A percentile compares a stretch with the other conserved stretches of the same genome.
phyloP scores from a whole-genome alignment of 2,329 filamentous ascomycete genomes.

The Huntiella omanensis region DNA sequence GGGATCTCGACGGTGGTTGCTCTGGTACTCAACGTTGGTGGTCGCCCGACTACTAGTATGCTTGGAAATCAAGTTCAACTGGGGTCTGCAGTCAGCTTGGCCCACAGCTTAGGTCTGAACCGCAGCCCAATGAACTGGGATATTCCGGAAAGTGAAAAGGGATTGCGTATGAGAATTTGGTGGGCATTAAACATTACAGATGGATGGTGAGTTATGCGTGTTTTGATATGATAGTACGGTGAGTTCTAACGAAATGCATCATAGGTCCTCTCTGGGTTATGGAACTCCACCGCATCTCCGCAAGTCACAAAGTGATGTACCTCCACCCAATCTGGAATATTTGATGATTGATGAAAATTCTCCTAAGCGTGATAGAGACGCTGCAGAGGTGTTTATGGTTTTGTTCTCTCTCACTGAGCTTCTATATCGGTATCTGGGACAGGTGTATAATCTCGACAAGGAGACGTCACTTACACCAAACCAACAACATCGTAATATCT shows the following conservation, averaged over 20 bases:
- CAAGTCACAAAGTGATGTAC: conserved; percentile 28
- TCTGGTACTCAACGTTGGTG: conserved; percentile 38
- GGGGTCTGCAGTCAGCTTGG: conserved; percentile 31
- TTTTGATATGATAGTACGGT: neutral
- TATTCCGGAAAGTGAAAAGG: conserved; percentile 31
- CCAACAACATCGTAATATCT: conserved; percentile 2
- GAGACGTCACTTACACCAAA: conserved; percentile 4
- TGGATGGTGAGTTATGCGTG: conserved; percentile 24
- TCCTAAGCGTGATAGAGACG: conserved; percentile 14
- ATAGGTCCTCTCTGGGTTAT: conserved; percentile 31
- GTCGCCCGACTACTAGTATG: conserved; percentile 39
- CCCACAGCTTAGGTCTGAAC: conserved; percentile 35
- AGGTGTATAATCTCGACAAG: conserved; percentile 14
- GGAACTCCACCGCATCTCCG: conserved; percentile 32
- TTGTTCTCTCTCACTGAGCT: conserved; percentile 26
- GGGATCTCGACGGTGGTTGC: conserved; percentile 39
- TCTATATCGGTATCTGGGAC: conserved; percentile 17
- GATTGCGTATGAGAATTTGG: conserved; percentile 33
- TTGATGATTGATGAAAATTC: conserved; percentile 15
- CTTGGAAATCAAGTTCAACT: conserved; percentile 35
- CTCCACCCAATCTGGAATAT: conserved; percentile 21
- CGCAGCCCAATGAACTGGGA: conserved; percentile 33
- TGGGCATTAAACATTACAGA: conserved; percentile 36
- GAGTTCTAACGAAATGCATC: neutral
- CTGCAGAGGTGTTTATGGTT: conserved; percentile 24